Percentiles rank a stretch among this genome's conserved stretches.
Evolutionary conservation across 495 filamentous ascomycete species (phyloP).

Genomic region (Recurvomyces mirabilis): DNA sequence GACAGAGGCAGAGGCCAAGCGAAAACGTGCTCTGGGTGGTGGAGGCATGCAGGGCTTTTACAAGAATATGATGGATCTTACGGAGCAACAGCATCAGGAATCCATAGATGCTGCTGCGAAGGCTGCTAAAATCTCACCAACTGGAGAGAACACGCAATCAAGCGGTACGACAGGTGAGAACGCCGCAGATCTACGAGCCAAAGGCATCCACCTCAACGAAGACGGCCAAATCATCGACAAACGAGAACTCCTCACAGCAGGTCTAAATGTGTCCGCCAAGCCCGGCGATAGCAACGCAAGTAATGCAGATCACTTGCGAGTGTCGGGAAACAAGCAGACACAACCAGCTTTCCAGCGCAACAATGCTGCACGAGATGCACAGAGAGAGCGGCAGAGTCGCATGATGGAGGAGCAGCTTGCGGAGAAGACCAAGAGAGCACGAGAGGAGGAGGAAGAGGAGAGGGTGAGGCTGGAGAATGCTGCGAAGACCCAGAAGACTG

Average conservation of each 20-base stretch:
- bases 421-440: conserved; percentile 56
- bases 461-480: conserved; percentile 55
- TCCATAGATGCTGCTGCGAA: conserved; percentile 49
- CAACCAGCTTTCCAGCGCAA: conserved; percentile 28
- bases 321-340: conserved; percentile 26
- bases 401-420: conserved; percentile 81
- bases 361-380: conserved; percentile 41
- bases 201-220: conserved; percentile 70
- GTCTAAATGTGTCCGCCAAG: conserved; percentile 67
- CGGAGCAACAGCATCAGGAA: conserved; percentile 63
- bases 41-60: conserved; percentile 90
- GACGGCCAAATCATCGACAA: conserved; percentile 93
- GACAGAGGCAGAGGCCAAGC: conserved; percentile 59
- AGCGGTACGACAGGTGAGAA: conserved; percentile 58
- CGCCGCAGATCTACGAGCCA: conserved; percentile 56
- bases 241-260: conserved; percentile 75
- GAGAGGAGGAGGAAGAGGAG: conserved; percentile 66
- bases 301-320: conserved; percentile 15
- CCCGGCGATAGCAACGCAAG: conserved; percentile 24
- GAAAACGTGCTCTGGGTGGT: conserved; percentile 43
- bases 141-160: conserved; percentile 24
- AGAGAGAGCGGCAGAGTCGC: conserved; percentile 69
- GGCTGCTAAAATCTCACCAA: conserved; percentile 25
- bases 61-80: conserved; percentile 64
- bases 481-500: conserved; percentile 62